Evolutionary conservation across 352 stramenopile species (phyloP), one percentile per base, ranked within the genome.

Genomic region (Paralagenidium karlingii): DNA sequence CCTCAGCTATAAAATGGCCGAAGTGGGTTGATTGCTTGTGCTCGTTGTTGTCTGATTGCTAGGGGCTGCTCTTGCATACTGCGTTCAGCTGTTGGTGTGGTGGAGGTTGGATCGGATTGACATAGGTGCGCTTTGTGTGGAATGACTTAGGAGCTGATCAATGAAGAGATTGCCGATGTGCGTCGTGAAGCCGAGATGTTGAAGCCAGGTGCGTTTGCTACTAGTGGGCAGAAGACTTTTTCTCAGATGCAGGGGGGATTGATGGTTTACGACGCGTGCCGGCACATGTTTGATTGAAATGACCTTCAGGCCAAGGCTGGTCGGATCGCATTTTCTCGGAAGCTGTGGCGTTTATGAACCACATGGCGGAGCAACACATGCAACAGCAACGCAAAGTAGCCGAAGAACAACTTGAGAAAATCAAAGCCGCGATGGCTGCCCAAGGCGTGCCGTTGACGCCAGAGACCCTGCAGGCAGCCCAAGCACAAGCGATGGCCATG

Each of bases 341-440:
- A 60, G 77, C 77, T 15, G 77, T 90, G 52, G 73, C 87, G 61
- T 90, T 86, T 60, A 82, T 90, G 73, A 90, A 85, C 30, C 77
- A 87, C 54, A 71, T 90, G 43, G 69, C 71, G 9, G 77, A 90
- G 43, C 77, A 90, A 55, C 77, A 90, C 59, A 85, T 82, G 67
- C 70, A 68, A 27, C 63, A 60, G 24, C 77, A 86, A 58, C 63
- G 70, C 33, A 86, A 86, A 58, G 63, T 58, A 24, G 61, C 58
- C 3, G 70, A 86, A 44, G 66, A 53, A 36, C 70, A 87, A 60
- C 68, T 86, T 55, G 68, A 77, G 41, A 68, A 60, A 34, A 69
- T 76, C 67, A 65, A 74, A 26, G 58, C 58, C n/a, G 62, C 73
- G 46, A 58, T 55, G 45, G 53, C 77, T 36, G 62, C 49, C 30